Conservation (phyloP, 2,329 filamentous ascomycete genomes). For the Chaetoscypha palmicola region DNA sequence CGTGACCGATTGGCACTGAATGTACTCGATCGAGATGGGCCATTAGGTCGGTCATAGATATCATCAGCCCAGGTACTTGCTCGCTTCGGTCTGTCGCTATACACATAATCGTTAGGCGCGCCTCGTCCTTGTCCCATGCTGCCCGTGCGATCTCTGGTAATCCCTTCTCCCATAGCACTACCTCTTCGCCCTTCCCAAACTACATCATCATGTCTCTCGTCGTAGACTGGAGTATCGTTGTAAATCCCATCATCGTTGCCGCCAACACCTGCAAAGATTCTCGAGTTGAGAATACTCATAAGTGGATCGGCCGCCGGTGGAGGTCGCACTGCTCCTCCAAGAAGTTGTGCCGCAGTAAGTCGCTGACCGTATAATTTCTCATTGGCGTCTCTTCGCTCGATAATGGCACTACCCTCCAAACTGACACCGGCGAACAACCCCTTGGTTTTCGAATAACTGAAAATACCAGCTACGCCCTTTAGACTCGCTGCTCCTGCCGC, state of each 20-base stretch:
- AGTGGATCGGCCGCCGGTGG: constrained; percentile 79
- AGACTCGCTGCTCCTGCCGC: constrained; percentile 89
- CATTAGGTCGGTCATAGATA: constrained; percentile 54
- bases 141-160: constrained; percentile 43
- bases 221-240: constrained; percentile 89
- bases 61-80: constrained; percentile 71
- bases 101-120: constrained; percentile 38
- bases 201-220: constrained; percentile 72
- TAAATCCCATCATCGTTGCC: constrained; percentile 64
- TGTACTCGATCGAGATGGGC: constrained; percentile 15
- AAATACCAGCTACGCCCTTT: constrained; percentile 83
- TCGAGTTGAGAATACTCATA: constrained; percentile 76
- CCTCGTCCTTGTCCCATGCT: constrained; percentile 27
- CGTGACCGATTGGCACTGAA: constrained; percentile 34
- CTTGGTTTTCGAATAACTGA: constrained; percentile 97
- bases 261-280: constrained; percentile 66
- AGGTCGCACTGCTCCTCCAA: constrained; percentile 69
- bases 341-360: constrained; percentile 72
- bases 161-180: constrained; percentile 62
- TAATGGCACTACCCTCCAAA: constrained; percentile 84
- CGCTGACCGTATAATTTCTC: constrained; percentile 88
- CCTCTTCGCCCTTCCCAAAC: constrained; percentile 75
- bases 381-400: constrained; percentile 94
- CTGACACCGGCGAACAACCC: constrained; percentile 94
- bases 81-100: constrained; percentile 51